Base-by-base conservation (phyloP, 2,329 filamentous ascomycete genomes). In the Arachnomyces sp. region DNA sequence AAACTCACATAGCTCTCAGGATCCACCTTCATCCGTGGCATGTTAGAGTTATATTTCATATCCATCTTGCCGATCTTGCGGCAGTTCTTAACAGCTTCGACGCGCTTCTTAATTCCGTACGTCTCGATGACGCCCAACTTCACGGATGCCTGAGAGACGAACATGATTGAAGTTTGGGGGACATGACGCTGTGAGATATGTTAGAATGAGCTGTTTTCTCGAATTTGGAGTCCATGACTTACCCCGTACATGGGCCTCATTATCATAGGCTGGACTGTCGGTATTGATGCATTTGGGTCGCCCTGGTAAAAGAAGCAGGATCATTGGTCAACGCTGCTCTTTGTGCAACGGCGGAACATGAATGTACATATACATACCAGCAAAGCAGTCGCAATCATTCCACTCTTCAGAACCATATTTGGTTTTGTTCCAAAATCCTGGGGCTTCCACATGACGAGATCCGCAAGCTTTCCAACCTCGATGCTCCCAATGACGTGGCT, bases 371-470 rank as follows among this genome's bases (percentile, higher is more conserved):
- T 18, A 63, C 66, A 55, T 66, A 88, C 85, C 86, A 95, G 95
- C 65, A 87, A 80, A 9, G 84, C 76, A 56, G 80, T 85, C 7
- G 81, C 78, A 46, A 95, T 86, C 69, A 95, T 75, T 1, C 90
- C 90, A 44, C 85, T 86, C 74, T 96, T 96, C 30, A 95, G 63
- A 4, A 96, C 80, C 45, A 82, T 69, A 11, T 67, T 73, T 0
- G 90, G 90, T 71, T 95, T 95, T 15, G 84, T 82, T 21, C 87
- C 90, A 62, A 96, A 96, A 65, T 80, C 84, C 5, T 78, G 76
- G 5, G 87, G 84, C 35, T 82, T 80, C 90, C 90, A 96, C 5
- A 95, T 56, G 1, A 93, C 86, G 35, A 96, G 61, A 61, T 96
- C 90, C 0, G 90, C 90, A 35, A 95, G 64, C 67, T 95, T 95